These are phyloP conservation scores for Penicillium tannophilum DNA, from an alignment of 495 filamentous ascomycete species.

Conservation along the genomic window DNA sequence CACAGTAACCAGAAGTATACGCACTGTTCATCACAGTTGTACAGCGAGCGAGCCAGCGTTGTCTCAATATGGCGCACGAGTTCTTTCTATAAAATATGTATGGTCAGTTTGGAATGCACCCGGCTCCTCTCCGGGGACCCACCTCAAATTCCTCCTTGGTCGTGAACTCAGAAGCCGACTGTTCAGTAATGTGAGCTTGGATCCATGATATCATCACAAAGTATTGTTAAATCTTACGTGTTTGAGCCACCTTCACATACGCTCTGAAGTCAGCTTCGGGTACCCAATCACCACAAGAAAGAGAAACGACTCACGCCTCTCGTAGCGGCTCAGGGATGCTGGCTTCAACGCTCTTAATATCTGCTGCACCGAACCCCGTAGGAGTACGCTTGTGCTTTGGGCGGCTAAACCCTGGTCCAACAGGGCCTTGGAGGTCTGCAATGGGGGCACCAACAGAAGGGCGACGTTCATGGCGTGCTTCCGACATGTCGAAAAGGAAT, in stretches of 20 bases:
- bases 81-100: constrained; percentile 56
- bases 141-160: constrained; percentile 75
- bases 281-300: background rate
- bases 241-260: constrained; percentile 70
- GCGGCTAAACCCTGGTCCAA: constrained; percentile 70
- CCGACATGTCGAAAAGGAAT: constrained; percentile 16
- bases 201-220: background rate
- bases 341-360: constrained; percentile 92
- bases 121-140: background rate
- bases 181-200: constrained; percentile 7
- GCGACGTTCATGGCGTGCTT: constrained; percentile 59
- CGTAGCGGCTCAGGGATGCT: constrained; percentile 87
- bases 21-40: constrained; percentile 91
- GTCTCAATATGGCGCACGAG: constrained; percentile 95
- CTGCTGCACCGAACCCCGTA: constrained; percentile 84
- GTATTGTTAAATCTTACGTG: constrained; percentile 48
- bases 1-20: background rate
- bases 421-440: constrained; percentile 75
- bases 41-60: constrained; percentile 91
- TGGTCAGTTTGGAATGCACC: constrained; percentile 11
- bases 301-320: constrained; percentile 61
- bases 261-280: constrained; percentile 19
- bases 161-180: constrained; percentile 70
- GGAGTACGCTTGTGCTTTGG: constrained; percentile 95
- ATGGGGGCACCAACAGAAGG: constrained; percentile 82